Base-by-base conservation (phyloP, 345 rosid genomes). In the Syzygium aqueum region DNA sequence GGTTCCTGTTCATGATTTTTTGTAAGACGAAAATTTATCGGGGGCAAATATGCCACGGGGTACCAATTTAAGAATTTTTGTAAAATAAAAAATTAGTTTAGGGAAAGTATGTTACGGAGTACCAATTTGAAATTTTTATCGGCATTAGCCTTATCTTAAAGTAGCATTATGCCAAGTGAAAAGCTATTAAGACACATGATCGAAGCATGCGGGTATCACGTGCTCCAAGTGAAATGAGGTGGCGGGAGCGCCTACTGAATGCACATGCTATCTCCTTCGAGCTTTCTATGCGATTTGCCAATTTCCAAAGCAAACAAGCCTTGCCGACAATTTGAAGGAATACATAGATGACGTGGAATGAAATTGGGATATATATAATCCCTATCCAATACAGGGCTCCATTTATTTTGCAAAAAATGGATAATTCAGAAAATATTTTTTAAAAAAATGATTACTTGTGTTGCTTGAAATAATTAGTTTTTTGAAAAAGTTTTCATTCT, bases 321-420 rank as follows among this genome's bases (percentile, higher is more conserved):
- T 33, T 67, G 80, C 80, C 23, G 80, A 33, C 43, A 65, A 8
- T 30, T 7, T 65, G 77, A 65, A 65, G 43, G 43, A 3, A 19
- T 19, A 17, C 46, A 8, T 67, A 67, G 80, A 67, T 40, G 43
- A 33, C 80, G 80, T 33, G 80, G 25, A 33, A 33, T 67, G 46
- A 33, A 67, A 67, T 67, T 67, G 78, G 1, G 25, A 17, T 33
- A 67, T 67, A 67, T 6, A 67, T 67, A 13, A 33, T 23, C 80
- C 46, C 7, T 4, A 67, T 11, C 5, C 11, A 40, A 67, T 2
- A 0, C 0, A 33, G 0, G 7, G 5, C 5, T 4, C 11, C 12
- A 0, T 17, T 67, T 8, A 2, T 17, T 8, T 17, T 0, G 5
- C 1, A 5, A 30, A 30, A 67, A 33, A 67, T 67, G 2, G 4